Evolutionary conservation across 257 asterid species (phyloP).

Genomic region (Solanum dulcamara): DNA sequence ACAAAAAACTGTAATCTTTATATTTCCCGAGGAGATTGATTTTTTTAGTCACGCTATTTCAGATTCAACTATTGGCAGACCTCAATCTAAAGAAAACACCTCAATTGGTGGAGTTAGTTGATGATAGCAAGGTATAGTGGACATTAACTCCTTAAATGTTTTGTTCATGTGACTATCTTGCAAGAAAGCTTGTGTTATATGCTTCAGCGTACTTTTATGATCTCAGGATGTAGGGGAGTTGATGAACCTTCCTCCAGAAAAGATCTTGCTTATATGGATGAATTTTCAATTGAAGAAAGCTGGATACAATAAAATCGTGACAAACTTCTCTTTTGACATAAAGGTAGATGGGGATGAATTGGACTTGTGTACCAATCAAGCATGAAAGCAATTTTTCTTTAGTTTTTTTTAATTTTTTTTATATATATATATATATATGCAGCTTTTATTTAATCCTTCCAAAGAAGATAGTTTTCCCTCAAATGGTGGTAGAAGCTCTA

Average conservation of each 20-base stretch:
- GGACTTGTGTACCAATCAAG: neutral
- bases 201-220: slow-evolving; percentile 5
- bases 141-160: neutral
- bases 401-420: too few relatives aligned
- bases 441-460: neutral
- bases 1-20: neutral
- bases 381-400: neutral
- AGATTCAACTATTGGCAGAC: slow-evolving; percentile 75
- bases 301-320: slow-evolving; percentile 61
- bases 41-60: neutral
- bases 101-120: slow-evolving; percentile 88
- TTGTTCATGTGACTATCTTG: neutral
- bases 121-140: slow-evolving; percentile 67
- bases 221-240: slow-evolving; percentile 88
- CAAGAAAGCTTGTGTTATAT: neutral
- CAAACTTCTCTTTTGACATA: slow-evolving; percentile 92
- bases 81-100: slow-evolving; percentile 89
- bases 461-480: neutral
- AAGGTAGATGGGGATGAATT: slow-evolving; percentile 46
- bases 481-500: neutral
- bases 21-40: neutral
- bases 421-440: neutral
- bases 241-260: slow-evolving; percentile 93
- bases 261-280: slow-evolving; percentile 94
- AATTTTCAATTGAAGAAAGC: slow-evolving; percentile 85